A percentile compares a stretch with the other conserved stretches of the same genome.
Conservation (phyloP, 495 filamentous ascomycete genomes). For the Penicillium pancosmium region DNA sequence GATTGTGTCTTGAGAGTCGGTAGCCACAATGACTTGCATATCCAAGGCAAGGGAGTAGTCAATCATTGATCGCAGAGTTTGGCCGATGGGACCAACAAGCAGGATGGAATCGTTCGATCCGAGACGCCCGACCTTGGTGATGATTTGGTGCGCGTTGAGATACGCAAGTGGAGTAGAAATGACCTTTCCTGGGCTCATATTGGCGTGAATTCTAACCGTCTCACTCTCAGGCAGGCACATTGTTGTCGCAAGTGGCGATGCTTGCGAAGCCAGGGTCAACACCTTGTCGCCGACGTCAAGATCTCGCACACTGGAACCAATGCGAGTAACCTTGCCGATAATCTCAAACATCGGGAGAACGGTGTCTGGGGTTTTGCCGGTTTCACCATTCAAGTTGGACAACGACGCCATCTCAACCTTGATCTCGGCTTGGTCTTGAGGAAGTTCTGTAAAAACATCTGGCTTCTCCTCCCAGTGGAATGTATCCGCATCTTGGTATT, state of each 20-base stretch:
- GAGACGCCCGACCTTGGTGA: slow-evolving; percentile 19
- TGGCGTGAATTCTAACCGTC: slow-evolving; percentile 18
- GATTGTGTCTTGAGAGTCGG: slow-evolving; percentile 15
- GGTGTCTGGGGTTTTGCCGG: slow-evolving; percentile 16
- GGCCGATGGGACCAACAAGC: slow-evolving; percentile 19
- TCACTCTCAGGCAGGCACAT: slow-evolving; percentile 18
- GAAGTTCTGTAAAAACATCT: slow-evolving; percentile 1
- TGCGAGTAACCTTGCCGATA: slow-evolving; percentile 16
- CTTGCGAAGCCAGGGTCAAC: slow-evolving; percentile 13
- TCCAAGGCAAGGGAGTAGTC: slow-evolving; percentile 19
- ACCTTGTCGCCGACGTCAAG: slow-evolving; percentile 23
- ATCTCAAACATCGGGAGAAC: slow-evolving; percentile 20
- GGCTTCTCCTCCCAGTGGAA: slow-evolving; percentile 21
- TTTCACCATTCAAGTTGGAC: slow-evolving; percentile 14
- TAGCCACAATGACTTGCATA: slow-evolving; percentile 22
- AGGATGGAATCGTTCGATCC: slow-evolving; percentile 18
- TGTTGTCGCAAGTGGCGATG: slow-evolving; percentile 15
- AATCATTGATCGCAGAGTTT: slow-evolving; percentile 24
- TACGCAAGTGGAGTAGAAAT: slow-evolving; percentile 26
- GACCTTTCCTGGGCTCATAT: slow-evolving; percentile 10
- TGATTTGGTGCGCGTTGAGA: slow-evolving; percentile 18
- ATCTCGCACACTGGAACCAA: slow-evolving; percentile 21
- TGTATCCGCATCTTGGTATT: slow-evolving; percentile 13
- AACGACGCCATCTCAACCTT: slow-evolving; percentile 22
- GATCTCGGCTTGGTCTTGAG: slow-evolving; percentile 19